A percentile compares a stretch with the other conserved stretches of the same genome.
phyloP scores from a whole-genome alignment of 805 yeast genomes.

The Nakazawaea laoshanensis region DNA sequence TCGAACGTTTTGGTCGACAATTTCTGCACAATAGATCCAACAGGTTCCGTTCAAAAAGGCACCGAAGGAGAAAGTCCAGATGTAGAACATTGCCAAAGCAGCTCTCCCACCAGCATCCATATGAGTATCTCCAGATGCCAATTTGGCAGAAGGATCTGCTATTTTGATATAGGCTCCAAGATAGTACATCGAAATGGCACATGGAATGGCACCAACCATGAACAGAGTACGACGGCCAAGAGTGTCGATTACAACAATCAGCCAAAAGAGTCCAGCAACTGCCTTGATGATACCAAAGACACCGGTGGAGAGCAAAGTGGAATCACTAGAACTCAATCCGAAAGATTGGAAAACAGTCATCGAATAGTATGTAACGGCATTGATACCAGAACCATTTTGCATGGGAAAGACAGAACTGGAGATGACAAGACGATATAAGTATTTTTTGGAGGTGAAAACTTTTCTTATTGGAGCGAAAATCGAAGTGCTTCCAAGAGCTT shows the following conservation, averaged over 20 bases:
- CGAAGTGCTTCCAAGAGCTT: slow-evolving; percentile 27
- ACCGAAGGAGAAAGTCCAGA: slow-evolving; percentile 38
- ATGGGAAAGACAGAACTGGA: slow-evolving; percentile 30
- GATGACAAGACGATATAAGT: slow-evolving; percentile 27
- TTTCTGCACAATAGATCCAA: slow-evolving; percentile 39
- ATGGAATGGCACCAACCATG: slow-evolving; percentile 27
- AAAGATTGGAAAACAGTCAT: slow-evolving; percentile 40
- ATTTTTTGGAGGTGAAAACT: slow-evolving; percentile 21
- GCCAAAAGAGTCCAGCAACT: slow-evolving; percentile 34
- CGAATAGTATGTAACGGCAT: slow-evolving; percentile 46
- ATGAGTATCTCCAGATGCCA: slow-evolving; percentile 16
- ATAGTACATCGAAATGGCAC: slow-evolving; percentile 37
- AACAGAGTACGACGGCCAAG: slow-evolving; percentile 37
- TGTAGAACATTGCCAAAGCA: slow-evolving; percentile 35
- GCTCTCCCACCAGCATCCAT: slow-evolving; percentile 26
- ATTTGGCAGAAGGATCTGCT: slow-evolving; percentile 25
- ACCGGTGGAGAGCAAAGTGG: slow-evolving; percentile 43
- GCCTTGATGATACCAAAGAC: slow-evolving; percentile 43
- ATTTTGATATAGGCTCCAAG: slow-evolving; percentile 38
- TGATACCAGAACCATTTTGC: slow-evolving; percentile 40
- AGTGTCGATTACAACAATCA: slow-evolving; percentile 35
- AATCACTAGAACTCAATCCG: slow-evolving; percentile 36
- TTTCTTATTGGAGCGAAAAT: slow-evolving; percentile 28
- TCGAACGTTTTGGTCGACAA: slow-evolving; percentile 34
- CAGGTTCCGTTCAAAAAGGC: slow-evolving; percentile 38